Evolutionary conservation across 805 yeast genomes (phyloP).

Genomic region (Jamesozyma lodderae): DNA sequence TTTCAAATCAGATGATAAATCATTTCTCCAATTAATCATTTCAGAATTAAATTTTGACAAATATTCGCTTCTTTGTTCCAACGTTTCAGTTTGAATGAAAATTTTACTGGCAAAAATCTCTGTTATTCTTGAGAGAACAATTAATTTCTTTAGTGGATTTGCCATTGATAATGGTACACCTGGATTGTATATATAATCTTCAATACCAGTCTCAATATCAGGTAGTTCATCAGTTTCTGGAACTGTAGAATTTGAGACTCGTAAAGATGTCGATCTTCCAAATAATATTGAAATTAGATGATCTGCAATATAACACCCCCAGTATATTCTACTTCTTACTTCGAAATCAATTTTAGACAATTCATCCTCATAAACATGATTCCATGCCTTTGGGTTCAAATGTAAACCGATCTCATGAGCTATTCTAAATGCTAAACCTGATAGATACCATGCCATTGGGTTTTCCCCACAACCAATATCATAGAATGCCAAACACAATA

Average conservation of each 20-base stretch:
- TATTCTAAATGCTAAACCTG: conserved; percentile 51
- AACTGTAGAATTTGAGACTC: conserved; percentile 47
- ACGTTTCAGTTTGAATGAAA: conserved; percentile 16
- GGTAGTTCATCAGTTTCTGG: conserved; percentile 50
- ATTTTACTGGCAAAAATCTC: conserved; percentile 25
- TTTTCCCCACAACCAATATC: conserved; percentile 49
- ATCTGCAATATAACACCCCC: conserved; percentile 57
- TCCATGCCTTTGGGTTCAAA: conserved; percentile 48
- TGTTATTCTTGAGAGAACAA: conserved; percentile 31
- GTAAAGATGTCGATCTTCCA: conserved; percentile 46
- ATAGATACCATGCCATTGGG: conserved; percentile 51
- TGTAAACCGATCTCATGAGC: conserved; percentile 54
- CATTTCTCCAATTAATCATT: conserved; percentile 39
- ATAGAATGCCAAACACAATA: conserved; percentile 44
- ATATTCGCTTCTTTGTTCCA: conserved; percentile 32
- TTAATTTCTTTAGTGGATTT: conserved; percentile 31
- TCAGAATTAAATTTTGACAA: conserved; percentile 36
- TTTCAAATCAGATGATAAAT: conserved; percentile 35
- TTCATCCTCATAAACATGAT: conserved; percentile 31
- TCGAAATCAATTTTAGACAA: conserved; percentile 40
- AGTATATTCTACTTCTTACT: conserved; percentile 47
- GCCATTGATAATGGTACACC: conserved; percentile 18
- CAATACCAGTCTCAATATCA: conserved; percentile 46
- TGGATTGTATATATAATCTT: conserved; percentile 38
- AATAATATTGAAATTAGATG: conserved; percentile 46